Conservation (phyloP, 2,329 filamentous ascomycete genomes). For the Fusarium anthophilum region DNA sequence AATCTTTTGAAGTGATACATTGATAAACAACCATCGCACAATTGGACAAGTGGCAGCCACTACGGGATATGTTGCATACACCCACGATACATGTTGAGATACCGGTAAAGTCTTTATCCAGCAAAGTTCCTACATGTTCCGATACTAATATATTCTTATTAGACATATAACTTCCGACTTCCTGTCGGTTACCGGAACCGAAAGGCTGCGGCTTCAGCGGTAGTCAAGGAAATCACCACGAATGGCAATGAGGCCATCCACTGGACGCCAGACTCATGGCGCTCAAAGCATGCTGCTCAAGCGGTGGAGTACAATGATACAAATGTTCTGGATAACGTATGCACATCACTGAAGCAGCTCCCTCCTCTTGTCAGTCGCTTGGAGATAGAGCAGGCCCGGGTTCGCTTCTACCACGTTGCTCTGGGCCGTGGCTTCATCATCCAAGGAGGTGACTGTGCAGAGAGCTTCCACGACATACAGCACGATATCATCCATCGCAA, state of each 20-base stretch:
- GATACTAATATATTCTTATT: background rate
- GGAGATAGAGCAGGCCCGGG: background rate
- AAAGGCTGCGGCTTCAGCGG: background rate
- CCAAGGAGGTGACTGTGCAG: background rate
- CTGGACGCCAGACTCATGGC: background rate
- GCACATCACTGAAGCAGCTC: background rate
- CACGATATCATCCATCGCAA: background rate
- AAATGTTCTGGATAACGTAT: background rate
- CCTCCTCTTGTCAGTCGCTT: background rate
- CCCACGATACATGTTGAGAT: background rate
- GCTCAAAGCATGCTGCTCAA: background rate
- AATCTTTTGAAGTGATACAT: rapidly evolving
- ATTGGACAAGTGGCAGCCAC: background rate
- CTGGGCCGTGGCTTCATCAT: background rate
- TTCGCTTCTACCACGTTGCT: background rate
- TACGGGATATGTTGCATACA: background rate
- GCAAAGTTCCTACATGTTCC: rapidly evolving
- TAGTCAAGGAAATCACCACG: background rate
- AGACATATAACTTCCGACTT: background rate
- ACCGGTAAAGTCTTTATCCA: background rate
- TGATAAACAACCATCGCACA: background rate
- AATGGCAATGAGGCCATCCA: background rate
- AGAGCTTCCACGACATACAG: background rate
- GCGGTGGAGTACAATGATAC: background rate
- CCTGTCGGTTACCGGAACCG: background rate